Conservation (phyloP, 1,284 basidiomycete species). For the Puccinia horiana region DNA sequence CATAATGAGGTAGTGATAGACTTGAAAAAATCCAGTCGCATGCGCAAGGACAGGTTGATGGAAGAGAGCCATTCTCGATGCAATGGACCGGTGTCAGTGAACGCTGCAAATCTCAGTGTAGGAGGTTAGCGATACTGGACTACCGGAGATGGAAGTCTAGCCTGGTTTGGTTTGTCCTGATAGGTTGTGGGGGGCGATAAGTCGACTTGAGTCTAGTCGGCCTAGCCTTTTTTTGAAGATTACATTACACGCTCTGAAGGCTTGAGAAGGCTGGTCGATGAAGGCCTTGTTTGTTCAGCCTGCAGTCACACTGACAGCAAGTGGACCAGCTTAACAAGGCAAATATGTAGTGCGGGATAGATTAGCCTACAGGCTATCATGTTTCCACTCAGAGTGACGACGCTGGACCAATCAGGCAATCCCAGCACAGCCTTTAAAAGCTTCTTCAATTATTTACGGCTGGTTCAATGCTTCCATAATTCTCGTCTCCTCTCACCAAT, state of each 20-base stretch:
- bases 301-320: neutral
- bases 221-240: neutral
- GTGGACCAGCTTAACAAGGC: slow-evolving; percentile 1
- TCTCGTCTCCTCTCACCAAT: neutral
- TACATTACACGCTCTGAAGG: neutral
- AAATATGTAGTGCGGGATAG: neutral
- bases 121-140: neutral
- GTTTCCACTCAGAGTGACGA: neutral
- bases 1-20: too few species aligned
- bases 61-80: neutral
- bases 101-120: neutral
- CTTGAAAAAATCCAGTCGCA: too few species aligned
- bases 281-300: slow-evolving; percentile 9
- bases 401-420: neutral
- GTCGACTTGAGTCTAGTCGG: neutral
- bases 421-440: neutral
- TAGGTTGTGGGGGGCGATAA: neutral
- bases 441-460: neutral
- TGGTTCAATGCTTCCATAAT: neutral
- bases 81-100: neutral
- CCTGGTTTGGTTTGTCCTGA: neutral
- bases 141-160: neutral
- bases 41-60: too few species aligned
- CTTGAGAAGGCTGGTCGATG: neutral
- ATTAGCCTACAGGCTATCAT: too few species aligned